Evolutionary conservation across 1,139 yeast genomes (phyloP), one percentile per base, ranked within the genome.

Genomic region (Lizanozyma gosingica): DNA sequence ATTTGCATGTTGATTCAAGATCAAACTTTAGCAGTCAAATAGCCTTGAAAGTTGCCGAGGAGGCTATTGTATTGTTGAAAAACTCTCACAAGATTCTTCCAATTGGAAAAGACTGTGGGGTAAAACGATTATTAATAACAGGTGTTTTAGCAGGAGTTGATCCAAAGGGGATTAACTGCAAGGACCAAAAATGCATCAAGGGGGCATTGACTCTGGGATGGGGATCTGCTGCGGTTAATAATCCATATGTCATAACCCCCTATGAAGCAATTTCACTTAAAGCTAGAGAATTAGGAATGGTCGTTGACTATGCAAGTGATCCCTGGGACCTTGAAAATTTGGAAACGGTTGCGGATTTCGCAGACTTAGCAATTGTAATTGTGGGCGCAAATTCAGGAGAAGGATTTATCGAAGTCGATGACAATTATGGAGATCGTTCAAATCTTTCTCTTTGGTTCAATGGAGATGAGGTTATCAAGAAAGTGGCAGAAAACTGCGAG

Each of bases 401-500:
- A 57, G 82, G 81, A 0, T 76, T 67, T 50, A 63, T 75, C 38
- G 69, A 65, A 45, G 78, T 77, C 33, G 83, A 78, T 49, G 73
- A 70, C 16, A 78, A 78, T 47, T 73, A 56, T 50, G 83, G 83
- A n/a, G 84, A 78, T 51, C 55, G 83, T 33, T 67, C 69, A 49
- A 76, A 78, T 50, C 55, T 68, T 15, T 65, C 80, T 0, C 56
- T 78, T 40, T 78, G 83, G 83, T 74, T 76, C 47, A 75, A 76
- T 47, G 82, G 80, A 2, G 83, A 78, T 46, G 69, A 66, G 37
- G 60, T 77, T 43, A 78, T 79, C 41, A 55, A 62, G 33, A 62
- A 56, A 32, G 66, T 79, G 37, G 74, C 80, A 1, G 64, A 60
- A 35, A 63, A 62, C 43, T 73, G 78, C 48, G 60, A 60, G 33